Base-by-base conservation (phyloP, 768 basidiomycete species). In the Chalciporus pseudorubinellus region DNA sequence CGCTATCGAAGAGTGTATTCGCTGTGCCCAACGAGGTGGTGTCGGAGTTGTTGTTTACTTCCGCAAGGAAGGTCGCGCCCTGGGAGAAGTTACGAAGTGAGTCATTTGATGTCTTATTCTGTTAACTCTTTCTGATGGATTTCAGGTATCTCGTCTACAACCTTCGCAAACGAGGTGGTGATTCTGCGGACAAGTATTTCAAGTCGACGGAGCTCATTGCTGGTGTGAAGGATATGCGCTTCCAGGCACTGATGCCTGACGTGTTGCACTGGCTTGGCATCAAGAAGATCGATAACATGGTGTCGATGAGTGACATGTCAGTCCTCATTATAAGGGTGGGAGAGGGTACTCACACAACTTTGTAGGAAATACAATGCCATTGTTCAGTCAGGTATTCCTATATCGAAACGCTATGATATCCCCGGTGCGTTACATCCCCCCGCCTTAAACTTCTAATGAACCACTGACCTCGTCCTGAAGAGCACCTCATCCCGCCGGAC, bases 221-320 rank as follows among this genome's bases (percentile, higher is more conserved):
- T 0, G 95, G 95, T 9, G 94, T 97, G 20, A 90, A 92, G 72
- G 92, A 94, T 63, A 92, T 93, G 91, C 82, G 92, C n/a, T 94
- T 94, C 84, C 78, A 85, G 66, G 90, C 87, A 19, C 76, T 92
- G 53, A 97, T 98, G 94, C 95, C 95, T 3, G 95, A 98, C 65
- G 88, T 97, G 6, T 72, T 98, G 40, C 92, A 94, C 66, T 98
- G 94, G 92, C 71, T 98, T 16, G 95, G 95, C 0, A 88, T 98
- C 63, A 85, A 66, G 70, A 91, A 91, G 77, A 82, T 98, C 40
- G 84, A 92, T 69, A 85, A 85, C 62, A 83, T 98, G 85, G 85
- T 95, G 14, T 86, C 84, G 20, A 92, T 92, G 90, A 90, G 88
- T 52, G 89, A 92, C 62, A 90, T 92, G 65, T 82, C 44, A 51